A percentile compares a stretch with the other conserved stretches of the same genome.
phyloP scores from a whole-genome alignment of 108 stramenopile genomes.

The Nitzschia putrida region DNA sequence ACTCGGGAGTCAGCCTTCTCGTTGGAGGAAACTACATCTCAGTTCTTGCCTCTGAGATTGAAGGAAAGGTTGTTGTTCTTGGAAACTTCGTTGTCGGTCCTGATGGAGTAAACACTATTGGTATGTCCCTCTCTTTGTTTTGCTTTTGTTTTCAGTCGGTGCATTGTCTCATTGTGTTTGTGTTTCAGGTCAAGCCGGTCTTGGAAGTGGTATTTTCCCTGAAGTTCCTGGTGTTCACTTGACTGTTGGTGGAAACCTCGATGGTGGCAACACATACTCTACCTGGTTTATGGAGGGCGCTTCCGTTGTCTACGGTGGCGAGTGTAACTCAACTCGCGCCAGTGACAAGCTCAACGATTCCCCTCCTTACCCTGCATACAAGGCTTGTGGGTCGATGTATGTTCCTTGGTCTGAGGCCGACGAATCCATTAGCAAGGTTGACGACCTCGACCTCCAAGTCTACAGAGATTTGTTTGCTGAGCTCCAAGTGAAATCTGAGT shows the following conservation, averaged over 20 bases:
- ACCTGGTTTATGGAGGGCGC: conserved; percentile 18
- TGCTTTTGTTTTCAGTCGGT: too few species aligned
- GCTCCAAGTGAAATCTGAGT: conserved; percentile 10
- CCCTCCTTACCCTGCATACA: conserved; percentile 1
- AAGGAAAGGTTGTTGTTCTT: conserved; percentile 31
- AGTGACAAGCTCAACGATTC: background rate
- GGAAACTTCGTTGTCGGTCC: conserved; percentile 18
- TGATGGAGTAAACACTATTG: conserved; percentile 10
- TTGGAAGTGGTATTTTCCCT: conserved; percentile 22
- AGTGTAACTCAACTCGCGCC: background rate
- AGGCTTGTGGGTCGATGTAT: conserved; percentile 20
- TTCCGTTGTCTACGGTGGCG: conserved; percentile 12
- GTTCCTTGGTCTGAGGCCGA: background rate
- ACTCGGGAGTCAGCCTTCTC: conserved; percentile 19
- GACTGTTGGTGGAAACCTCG: conserved; percentile 13
- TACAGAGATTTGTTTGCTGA: conserved; percentile 13
- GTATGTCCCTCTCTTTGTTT: background rate
- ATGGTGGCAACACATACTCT: conserved; percentile 8
- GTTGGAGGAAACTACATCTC: conserved; percentile 17
- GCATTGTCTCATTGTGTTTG: too few species aligned
- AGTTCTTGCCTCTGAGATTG: conserved; percentile 17
- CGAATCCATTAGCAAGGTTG: conserved; percentile 1
- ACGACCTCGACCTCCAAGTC: background rate
- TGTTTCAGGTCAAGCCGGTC: conserved; percentile 16
- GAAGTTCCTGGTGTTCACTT: conserved; percentile 11